phyloP scores from a whole-genome alignment of 2,329 filamentous ascomycete genomes.

The Talaromyces sp. region DNA sequence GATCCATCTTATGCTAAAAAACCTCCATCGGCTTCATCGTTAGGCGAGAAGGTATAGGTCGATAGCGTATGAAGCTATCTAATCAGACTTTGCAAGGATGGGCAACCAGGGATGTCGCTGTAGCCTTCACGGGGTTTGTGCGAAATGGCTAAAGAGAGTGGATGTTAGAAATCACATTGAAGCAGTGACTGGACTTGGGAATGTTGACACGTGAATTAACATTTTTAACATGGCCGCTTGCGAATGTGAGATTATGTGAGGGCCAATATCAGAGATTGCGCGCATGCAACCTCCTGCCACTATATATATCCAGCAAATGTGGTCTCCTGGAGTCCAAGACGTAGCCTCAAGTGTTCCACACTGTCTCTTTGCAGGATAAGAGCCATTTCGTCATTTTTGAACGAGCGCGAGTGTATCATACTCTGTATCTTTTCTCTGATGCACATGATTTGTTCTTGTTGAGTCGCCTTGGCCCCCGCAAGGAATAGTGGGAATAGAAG shows the following conservation, averaged over 20 bases:
- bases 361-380: neutral
- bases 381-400: neutral
- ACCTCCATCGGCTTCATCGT: too few species aligned
- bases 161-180: neutral
- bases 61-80: too few species aligned
- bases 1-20: too few species aligned
- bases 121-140: too few species aligned
- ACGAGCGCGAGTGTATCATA: neutral
- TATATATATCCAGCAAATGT: neutral
- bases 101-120: too few species aligned
- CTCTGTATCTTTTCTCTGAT: neutral
- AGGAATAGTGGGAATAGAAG: neutral
- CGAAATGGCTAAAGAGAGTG: too few species aligned
- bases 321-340: neutral
- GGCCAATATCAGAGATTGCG: neutral
- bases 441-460: neutral
- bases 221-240: neutral
- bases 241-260: neutral
- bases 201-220: neutral
- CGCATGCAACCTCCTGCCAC: neutral
- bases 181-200: neutral
- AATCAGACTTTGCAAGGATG: too few species aligned
- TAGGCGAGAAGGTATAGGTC: too few species aligned
- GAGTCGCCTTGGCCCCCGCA: neutral
- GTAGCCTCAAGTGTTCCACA: neutral